phyloP scores from a whole-genome alignment of 2,329 filamentous ascomycete species.

The Pseudogymnoascus sp. region DNA sequence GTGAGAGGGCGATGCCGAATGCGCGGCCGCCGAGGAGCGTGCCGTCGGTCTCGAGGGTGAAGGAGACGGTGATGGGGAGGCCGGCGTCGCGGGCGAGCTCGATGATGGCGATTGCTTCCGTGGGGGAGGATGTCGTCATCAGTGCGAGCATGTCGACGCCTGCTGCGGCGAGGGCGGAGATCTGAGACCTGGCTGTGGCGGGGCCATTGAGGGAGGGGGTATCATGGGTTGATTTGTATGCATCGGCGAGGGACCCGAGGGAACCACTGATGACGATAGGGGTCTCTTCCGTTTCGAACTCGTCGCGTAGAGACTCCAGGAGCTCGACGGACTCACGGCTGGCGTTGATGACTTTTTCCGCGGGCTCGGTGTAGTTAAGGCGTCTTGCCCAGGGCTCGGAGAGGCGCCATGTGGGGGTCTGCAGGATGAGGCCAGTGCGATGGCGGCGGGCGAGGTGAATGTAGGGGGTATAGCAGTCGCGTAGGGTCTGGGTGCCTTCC shows the following conservation, averaged over 20 bases:
- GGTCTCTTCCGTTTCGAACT: neutral
- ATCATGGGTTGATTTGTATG: neutral
- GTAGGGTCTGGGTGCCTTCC: conserved; percentile 4
- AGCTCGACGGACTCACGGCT: neutral
- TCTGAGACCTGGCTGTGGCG: neutral
- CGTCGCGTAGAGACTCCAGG: neutral
- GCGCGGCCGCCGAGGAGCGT: neutral
- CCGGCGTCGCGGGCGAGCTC: neutral
- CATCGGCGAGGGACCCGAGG: neutral
- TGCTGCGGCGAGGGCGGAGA: neutral
- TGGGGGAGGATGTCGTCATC: conserved; percentile 1
- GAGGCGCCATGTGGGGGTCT: conserved; percentile 15
- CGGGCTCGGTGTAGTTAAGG: conserved; percentile 1
- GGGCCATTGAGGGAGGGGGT: conserved; percentile 1
- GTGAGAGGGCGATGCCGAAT: neutral
- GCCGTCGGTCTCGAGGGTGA: neutral
- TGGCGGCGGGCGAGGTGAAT: neutral
- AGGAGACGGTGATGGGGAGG: conserved; percentile 1
- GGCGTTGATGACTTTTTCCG: neutral
- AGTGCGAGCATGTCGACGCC: conserved; percentile 3
- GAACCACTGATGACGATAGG: neutral
- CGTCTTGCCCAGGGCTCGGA: conserved; percentile 12
- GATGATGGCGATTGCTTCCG: conserved; percentile 2
- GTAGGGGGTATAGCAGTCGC: conserved; percentile 3
- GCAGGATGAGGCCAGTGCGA: conserved; percentile 12